A percentile compares a stretch with the other conserved stretches of the same genome.
These are phyloP conservation scores for Citrus australasica DNA, from an alignment of 345 rosid genomes.

Conservation along the genomic window DNA sequence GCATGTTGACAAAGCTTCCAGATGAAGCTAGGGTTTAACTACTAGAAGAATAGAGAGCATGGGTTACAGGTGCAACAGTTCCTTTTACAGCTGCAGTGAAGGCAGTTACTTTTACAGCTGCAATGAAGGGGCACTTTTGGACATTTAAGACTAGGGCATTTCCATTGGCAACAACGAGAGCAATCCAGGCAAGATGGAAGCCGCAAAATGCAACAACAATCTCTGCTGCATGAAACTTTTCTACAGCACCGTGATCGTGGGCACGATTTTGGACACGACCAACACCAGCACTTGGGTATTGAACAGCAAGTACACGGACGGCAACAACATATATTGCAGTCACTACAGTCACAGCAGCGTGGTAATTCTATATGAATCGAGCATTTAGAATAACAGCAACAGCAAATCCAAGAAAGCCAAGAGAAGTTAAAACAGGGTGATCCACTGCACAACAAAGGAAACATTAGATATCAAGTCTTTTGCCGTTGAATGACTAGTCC, in stretches of 20 bases:
- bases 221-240: slow-evolving; percentile 30
- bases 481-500: neutral
- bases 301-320: slow-evolving; percentile 25
- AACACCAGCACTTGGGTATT: slow-evolving; percentile 32
- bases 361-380: slow-evolving; percentile 46
- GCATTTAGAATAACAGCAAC: slow-evolving; percentile 63
- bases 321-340: slow-evolving; percentile 21
- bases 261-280: slow-evolving; percentile 39
- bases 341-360: slow-evolving; percentile 34
- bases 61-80: slow-evolving; percentile 47
- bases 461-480: neutral
- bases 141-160: slow-evolving; percentile 52
- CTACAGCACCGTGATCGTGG: slow-evolving; percentile 43
- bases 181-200: slow-evolving; percentile 47
- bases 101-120: slow-evolving; percentile 41
- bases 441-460: slow-evolving; percentile 40
- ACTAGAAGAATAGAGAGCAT: slow-evolving; percentile 50
- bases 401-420: slow-evolving; percentile 75
- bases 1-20: slow-evolving; percentile 11
- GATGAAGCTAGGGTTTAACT: slow-evolving; percentile 12
- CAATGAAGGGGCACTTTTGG: slow-evolving; percentile 44
- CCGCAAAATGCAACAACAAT: slow-evolving; percentile 49
- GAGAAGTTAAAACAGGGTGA: slow-evolving; percentile 54
- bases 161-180: slow-evolving; percentile 47
- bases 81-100: slow-evolving; percentile 43